Base-by-base conservation (phyloP, 257 asterid genomes). In the Rubia yunnanensis region DNA sequence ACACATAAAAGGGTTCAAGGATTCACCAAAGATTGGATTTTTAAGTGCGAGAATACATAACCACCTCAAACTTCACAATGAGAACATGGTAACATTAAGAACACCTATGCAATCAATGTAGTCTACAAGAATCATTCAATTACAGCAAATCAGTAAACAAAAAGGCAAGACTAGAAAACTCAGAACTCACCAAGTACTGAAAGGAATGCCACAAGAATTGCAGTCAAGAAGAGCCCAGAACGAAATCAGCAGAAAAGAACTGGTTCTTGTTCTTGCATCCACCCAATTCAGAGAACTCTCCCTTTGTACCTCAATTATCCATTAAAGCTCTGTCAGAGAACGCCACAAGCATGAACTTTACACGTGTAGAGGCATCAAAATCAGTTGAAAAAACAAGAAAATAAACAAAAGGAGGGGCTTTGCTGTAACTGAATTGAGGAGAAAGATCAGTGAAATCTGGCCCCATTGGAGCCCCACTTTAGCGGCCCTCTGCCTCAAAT, bases 351-450 rank as follows among this genome's bases (percentile, higher is more conserved):
- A 68, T 83, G 88, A 39, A 72, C 72, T 81, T 76, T 73, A 82
- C 87, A 84, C 85, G 84, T 80, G 79, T 61, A 48, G 70, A 61
- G 72, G 41, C 94, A 79, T 83, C 84, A 70, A 71, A 75, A 74
- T 78, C 76, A 69, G 94, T 85, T 83, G 65, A 48, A 76, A 81
- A 63, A 41, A 20, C 18, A 55, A 10, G 26, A 24, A 57, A 28
- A 14, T 61, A 57, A 5, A 22, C 1, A 13, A 57, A 15, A 20
- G 63, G 48, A 55, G 74, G 11, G 23, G 35, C 44, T 59, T 79
- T 70, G 71, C 78, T 74, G 72, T 63, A 65, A 78, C 87, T 59
- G 75, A 66, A 64, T 35, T 57, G 65, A 71, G 73, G 69, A 70
- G 39, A 34, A 73, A 71, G 44, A 75, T 46, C 85, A 70, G 83